Conservation (phyloP, 768 basidiomycete genomes). For the Saitozyma sp. region DNA sequence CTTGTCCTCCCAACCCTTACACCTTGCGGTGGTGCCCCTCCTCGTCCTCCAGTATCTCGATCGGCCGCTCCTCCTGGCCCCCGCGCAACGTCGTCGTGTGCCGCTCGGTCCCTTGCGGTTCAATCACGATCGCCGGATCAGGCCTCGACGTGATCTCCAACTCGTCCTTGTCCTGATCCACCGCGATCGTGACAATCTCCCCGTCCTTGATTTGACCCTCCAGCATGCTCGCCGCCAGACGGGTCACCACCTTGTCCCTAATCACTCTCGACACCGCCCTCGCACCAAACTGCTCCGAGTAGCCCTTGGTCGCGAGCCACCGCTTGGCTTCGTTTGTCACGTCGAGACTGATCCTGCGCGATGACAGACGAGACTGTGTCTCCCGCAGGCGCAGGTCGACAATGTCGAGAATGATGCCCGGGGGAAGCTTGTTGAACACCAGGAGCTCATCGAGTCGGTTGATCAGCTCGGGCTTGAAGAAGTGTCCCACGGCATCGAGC, state of each 20-base stretch:
- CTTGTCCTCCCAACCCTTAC: neutral
- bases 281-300: slow-evolving; percentile 82
- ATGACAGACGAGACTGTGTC: slow-evolving; percentile 65
- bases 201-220: slow-evolving; percentile 76
- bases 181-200: slow-evolving; percentile 64
- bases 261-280: slow-evolving; percentile 85
- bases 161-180: slow-evolving; percentile 33
- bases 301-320: slow-evolving; percentile 75
- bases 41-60: slow-evolving; percentile 32
- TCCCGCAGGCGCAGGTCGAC: slow-evolving; percentile 75
- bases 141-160: slow-evolving; percentile 15
- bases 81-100: neutral
- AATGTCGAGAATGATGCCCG: slow-evolving; percentile 70
- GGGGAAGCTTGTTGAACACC: slow-evolving; percentile 84
- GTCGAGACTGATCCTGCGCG: slow-evolving; percentile 69
- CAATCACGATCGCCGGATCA: slow-evolving; percentile 17
- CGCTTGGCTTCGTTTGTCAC: slow-evolving; percentile 64
- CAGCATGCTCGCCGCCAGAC: slow-evolving; percentile 75
- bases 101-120: neutral
- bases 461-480: slow-evolving; percentile 86
- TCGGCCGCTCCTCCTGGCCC: slow-evolving; percentile 16
- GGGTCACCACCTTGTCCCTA: slow-evolving; percentile 75
- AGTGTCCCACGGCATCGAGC: slow-evolving; percentile 69
- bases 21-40: slow-evolving; percentile 14
- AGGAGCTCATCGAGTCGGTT: slow-evolving; percentile 70